Conservation (phyloP, 2,329 filamentous ascomycete species). For the Fusarium pininemorale region DNA sequence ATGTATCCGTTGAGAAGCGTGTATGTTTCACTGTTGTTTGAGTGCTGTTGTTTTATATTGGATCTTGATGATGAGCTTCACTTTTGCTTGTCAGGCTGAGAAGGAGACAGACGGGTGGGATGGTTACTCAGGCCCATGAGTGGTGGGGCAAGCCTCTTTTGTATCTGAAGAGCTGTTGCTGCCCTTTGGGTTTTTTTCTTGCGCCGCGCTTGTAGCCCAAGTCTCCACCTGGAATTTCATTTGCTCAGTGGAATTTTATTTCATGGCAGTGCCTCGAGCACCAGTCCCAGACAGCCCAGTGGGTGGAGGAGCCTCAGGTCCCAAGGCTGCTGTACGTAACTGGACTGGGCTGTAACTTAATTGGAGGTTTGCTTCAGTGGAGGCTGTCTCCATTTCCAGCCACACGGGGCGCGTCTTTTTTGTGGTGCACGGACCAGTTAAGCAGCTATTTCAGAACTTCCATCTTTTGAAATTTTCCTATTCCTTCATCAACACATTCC, state of each 20-base stretch:
- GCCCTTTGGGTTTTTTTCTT: background rate
- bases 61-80: conserved; percentile 20
- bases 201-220: conserved; percentile 22
- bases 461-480: conserved; percentile 31
- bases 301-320: conserved; percentile 15
- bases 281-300: background rate
- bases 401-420: conserved; percentile 25
- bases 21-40: conserved; percentile 11
- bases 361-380: background rate
- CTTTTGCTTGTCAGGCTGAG: conserved; percentile 1
- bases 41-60: conserved; percentile 6
- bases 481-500: conserved; percentile 37
- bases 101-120: conserved; percentile 39
- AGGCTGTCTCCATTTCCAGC: conserved; percentile 3
- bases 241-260: conserved; percentile 10
- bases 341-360: background rate
- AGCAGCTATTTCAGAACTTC: conserved; percentile 40
- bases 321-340: background rate
- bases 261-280: background rate
- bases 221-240: conserved; percentile 21
- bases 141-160: conserved; percentile 46
- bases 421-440: conserved; percentile 34
- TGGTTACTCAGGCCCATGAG: conserved; percentile 41
- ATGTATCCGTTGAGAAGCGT: background rate
- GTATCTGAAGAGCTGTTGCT: conserved; percentile 33